These are phyloP conservation scores for Chalaropsis thielavioides DNA, from an alignment of 2,329 filamentous ascomycete genomes.

Conservation along the genomic window DNA sequence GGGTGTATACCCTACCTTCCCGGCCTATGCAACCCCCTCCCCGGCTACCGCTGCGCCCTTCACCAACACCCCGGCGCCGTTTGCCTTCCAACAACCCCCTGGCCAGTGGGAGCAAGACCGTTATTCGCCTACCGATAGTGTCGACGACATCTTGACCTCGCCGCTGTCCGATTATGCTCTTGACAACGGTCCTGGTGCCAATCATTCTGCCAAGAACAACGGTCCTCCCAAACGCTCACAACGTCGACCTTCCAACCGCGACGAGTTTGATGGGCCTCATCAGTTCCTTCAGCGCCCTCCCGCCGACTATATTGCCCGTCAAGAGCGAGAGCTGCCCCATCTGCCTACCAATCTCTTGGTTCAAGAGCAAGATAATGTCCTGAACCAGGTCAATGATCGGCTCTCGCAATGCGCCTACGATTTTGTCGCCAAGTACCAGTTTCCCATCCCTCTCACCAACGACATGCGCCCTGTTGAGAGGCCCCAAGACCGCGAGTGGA, in stretches of 20 bases:
- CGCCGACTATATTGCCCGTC: conserved; percentile 55
- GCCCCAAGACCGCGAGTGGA: conserved; percentile 72
- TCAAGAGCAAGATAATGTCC: conserved; percentile 70
- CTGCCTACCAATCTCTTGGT: conserved; percentile 70
- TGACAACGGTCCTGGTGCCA: conserved; percentile 34
- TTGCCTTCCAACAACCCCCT: conserved; percentile 12
- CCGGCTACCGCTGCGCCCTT: conserved; percentile 23
- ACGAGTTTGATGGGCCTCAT: conserved; percentile 80
- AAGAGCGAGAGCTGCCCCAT: conserved; percentile 67
- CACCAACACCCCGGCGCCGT: conserved; percentile 15
- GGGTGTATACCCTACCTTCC: conserved; percentile 26
- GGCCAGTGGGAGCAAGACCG: conserved; percentile 34
- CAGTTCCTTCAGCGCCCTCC: conserved; percentile 64
- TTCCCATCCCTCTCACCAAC: conserved; percentile 69
- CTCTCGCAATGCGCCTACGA: conserved; percentile 77
- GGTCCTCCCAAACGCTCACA: conserved; percentile 37
- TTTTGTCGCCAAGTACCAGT: conserved; percentile 83
- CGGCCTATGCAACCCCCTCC: conserved; percentile 31
- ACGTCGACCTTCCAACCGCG: conserved; percentile 61
- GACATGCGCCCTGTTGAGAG: conserved; percentile 65
- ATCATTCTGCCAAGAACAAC: conserved; percentile 23
- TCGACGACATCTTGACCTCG: conserved; percentile 44
- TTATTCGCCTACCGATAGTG: conserved; percentile 43
- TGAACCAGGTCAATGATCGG: conserved; percentile 69
- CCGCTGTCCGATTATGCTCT: conserved; percentile 46